Base-by-base conservation (phyloP, 2,329 filamentous ascomycete genomes). In the Diaporthe sp. region DNA sequence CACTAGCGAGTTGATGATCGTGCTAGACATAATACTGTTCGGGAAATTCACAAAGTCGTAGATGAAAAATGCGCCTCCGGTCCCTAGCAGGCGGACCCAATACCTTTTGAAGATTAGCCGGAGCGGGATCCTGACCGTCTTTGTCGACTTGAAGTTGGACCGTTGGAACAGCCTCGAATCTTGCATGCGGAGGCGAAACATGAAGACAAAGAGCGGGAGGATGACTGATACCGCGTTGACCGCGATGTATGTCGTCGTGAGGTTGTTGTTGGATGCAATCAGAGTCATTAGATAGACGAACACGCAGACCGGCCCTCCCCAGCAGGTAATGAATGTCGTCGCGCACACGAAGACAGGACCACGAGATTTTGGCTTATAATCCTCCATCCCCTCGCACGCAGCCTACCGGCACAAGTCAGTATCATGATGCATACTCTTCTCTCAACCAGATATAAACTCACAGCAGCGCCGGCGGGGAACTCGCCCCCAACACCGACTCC, bases 31-130 rank as follows among this genome's bases (percentile, higher is more conserved):
- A 17, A 87, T 81, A 3, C 84, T 84, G 70, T 87, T 87, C 0
- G 86, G 86, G 64, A 85, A 85, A 7, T 84, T 84, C 47, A 87
- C 83, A 74, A 85, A 88, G 76, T 88, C 85, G 75, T 88, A 87
- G 12, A 89, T 83, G 77, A 89, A 89, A 85, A 87, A 89, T 42
- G 88, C 87, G 15, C 85, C 83, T 60, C 83, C 87, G 4, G 88
- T 88, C 4, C 86, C 85, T 25, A 84, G 78, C 10, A 89, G 78
- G 4, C 84, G 80, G 74, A 82, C 84, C 86, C 86, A 88, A 78
- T 89, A 89, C 73, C 83, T 87, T 52, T 81, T 82, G 9, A 86
- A 57, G 22, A 81, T 70, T 8, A 77, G 87, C 80, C 0, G 87
- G 79, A 3, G 66, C 13, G 82, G 79, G 15, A 79, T 78, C 7